Evolutionary conservation across 768 basidiomycete species (phyloP).

Genomic region (Arthromyces matolae): DNA sequence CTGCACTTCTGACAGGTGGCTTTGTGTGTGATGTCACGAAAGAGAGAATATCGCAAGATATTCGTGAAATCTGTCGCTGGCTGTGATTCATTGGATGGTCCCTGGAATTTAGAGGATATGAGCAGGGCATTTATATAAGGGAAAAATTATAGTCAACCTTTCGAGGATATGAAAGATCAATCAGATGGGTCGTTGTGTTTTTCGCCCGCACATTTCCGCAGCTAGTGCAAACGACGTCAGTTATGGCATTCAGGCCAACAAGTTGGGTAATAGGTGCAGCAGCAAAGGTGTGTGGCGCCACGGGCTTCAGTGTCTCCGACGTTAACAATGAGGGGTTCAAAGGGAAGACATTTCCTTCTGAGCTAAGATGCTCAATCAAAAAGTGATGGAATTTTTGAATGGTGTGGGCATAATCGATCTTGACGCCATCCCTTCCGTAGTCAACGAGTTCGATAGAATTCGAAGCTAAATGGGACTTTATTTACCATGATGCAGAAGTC

Average conservation of each 20-base stretch:
- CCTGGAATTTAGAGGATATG: constrained; percentile 19
- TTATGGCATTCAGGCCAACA: constrained; percentile 76
- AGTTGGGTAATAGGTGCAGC: constrained; percentile 83
- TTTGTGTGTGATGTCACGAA: constrained; percentile 81
- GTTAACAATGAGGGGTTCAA: constrained; percentile 51
- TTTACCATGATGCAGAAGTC: too few species aligned
- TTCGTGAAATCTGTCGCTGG: constrained; percentile 53
- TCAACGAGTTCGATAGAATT: constrained; percentile 89
- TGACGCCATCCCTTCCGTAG: constrained; percentile 71
- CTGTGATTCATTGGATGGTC: constrained; percentile 32
- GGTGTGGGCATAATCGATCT: constrained; percentile 77
- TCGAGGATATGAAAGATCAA: constrained; percentile 85
- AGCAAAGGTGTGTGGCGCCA: constrained; percentile 30
- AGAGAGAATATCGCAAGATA: constrained; percentile 70
- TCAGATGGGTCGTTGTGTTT: constrained; percentile 73
- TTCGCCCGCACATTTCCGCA: constrained; percentile 75
- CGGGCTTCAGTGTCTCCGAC: constrained; percentile 13
- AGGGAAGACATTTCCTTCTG: constrained; percentile 65
- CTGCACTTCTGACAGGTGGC: constrained; percentile 84
- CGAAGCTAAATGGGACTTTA: too few species aligned
- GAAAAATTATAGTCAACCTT: constrained; percentile 47
- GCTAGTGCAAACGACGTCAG: constrained; percentile 65
- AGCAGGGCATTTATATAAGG: background rate
- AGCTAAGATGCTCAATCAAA: constrained; percentile 77
- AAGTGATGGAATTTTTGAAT: constrained; percentile 97